Base-by-base conservation (phyloP, 1,284 basidiomycete species). In the Phaffia rhodozyma region DNA sequence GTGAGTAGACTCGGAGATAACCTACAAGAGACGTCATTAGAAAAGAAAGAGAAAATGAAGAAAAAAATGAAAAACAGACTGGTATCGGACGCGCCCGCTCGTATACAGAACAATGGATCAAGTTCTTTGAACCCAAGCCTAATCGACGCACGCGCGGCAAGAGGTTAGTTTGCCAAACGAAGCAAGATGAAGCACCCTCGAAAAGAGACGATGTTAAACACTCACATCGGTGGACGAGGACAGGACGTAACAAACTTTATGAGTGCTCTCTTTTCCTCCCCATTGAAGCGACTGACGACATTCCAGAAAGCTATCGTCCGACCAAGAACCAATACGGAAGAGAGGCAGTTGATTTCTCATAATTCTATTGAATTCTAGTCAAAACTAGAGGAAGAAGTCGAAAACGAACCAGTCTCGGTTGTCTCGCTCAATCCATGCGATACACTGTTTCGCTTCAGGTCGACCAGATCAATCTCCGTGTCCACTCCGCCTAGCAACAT, bases 201-300 rank as follows among this genome's bases (percentile, higher is more conserved):
- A 4, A 43, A 43, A 51, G 20, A 47, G 21, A 58, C 51, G 32
- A 50, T 43, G 16, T 68, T 68, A 25, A 59, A 43, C 4, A 76
- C 86, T 70, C 71, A 88, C 83, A 97, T 76, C 0, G 92, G 92
- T 0, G 92, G 91, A 16, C 91, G 81, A 68, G 88, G 87, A 71
- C 91, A 94, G 66, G 87, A 89, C 9, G 92, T 96, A 21, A 90
- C 92, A 71, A 96, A 97, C 5, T 88, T 82, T 60, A 97, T 74
- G 65, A 96, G 62, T 30, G 50, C 86, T 32, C 82, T 78, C 52
- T 86, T 80, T 65, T 91, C 81, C 29, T 90, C 85, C 80, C 89
- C 70, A 16, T 67, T 68, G 66, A 77, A 75, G 1, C 67, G 66
- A 32, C 72, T 69, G 52, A 79, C 75, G 21, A 77, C 77, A 54